A percentile compares a stretch with the other conserved stretches of the same genome.
Evolutionary conservation across 129 eudicot species (phyloP).

Genomic region (Cynara cardunculus): DNA sequence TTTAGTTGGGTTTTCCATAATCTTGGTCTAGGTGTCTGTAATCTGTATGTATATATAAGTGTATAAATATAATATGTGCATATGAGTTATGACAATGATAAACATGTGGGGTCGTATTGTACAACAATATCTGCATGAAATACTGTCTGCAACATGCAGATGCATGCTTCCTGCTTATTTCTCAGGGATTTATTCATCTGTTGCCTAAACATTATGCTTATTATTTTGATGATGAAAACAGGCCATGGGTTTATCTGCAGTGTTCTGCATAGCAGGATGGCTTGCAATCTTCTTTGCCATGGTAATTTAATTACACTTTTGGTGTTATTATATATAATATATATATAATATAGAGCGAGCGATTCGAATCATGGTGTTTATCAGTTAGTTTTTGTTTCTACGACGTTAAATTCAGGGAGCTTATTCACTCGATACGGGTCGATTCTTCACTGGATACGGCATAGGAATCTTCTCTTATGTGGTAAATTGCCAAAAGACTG

Average conservation of each 20-base stretch:
- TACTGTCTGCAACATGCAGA: not conserved
- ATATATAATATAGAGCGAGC: not conserved
- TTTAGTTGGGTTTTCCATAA: too few relatives aligned
- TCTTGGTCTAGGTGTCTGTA: too few relatives aligned
- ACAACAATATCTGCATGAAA: conserved; percentile 25
- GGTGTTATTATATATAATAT: not conserved
- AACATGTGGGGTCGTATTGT: conserved; percentile 20
- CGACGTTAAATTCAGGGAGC: conserved; percentile 47
- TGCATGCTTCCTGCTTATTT: conserved; percentile 8
- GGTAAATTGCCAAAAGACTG: conserved; percentile 37
- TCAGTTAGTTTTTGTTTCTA: not conserved
- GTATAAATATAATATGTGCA: not conserved
- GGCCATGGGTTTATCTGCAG: conserved; percentile 90
- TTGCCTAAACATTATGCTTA: not conserved
- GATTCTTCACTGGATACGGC: conserved; percentile 87
- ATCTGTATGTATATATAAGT: not conserved
- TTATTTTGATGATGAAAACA: conserved; percentile 25
- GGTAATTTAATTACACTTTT: conserved; percentile 33
- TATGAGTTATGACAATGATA: conserved; percentile 20
- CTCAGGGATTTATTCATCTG: conserved; percentile 6
- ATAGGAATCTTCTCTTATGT: conserved; percentile 75
- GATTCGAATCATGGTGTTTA: not conserved
- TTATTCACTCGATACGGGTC: conserved; percentile 60
- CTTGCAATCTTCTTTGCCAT: conserved; percentile 59
- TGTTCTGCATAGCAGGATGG: conserved; percentile 85